These are phyloP conservation scores for Salix suchowensis DNA, from an alignment of 345 rosid genomes.

Conservation along the genomic window DNA sequence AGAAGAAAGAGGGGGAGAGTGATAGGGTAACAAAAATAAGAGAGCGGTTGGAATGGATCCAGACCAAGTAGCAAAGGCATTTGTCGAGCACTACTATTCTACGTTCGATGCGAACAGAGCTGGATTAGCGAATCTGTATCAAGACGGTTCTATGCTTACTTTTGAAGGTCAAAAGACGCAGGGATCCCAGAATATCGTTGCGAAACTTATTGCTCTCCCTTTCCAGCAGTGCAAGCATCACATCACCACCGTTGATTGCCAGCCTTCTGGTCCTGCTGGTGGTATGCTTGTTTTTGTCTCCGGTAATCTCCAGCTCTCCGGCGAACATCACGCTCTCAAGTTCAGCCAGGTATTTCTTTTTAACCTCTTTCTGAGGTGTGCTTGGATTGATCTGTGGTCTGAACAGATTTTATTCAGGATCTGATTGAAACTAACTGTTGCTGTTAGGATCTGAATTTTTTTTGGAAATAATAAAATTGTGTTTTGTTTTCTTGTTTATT, in stretches of 20 bases:
- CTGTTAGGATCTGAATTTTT: background rate
- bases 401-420: background rate
- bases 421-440: background rate
- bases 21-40: background rate
- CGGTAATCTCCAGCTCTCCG: conserved; percentile 86
- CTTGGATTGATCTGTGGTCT: background rate
- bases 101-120: conserved; percentile 75
- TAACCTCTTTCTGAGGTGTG: background rate
- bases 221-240: conserved; percentile 90
- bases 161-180: conserved; percentile 95
- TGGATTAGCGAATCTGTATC: conserved; percentile 62
- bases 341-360: conserved; percentile 72
- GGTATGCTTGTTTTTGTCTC: conserved; percentile 93
- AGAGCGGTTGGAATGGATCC: conserved; percentile 56
- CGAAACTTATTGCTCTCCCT: conserved; percentile 77
- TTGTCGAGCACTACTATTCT: conserved; percentile 84
- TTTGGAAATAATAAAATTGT: background rate
- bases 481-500: background rate
- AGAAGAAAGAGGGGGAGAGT: conserved; percentile 22
- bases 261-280: conserved; percentile 92
- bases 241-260: conserved; percentile 85
- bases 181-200: conserved; percentile 69
- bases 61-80: conserved; percentile 72
- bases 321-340: conserved; percentile 90
- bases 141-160: conserved; percentile 82